Evolutionary conservation across 1,139 yeast genomes (phyloP).

Genomic region (Wickerhamomyces sp.): DNA sequence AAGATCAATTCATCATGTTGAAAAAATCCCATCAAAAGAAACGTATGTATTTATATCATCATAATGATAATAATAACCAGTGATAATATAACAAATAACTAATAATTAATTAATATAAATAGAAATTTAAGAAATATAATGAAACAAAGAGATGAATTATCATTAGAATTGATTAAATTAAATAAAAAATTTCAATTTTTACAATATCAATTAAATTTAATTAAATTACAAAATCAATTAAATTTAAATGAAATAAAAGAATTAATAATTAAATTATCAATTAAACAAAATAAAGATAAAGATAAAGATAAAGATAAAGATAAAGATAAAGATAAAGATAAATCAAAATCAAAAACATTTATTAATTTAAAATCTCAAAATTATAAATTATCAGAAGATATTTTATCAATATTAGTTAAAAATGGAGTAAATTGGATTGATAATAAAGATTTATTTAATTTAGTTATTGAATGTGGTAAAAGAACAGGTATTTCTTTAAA

Average conservation of each 20-base stretch:
- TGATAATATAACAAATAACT: neutral
- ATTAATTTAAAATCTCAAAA: too few species aligned
- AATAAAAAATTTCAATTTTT: constrained; percentile 1
- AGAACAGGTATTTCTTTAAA: neutral
- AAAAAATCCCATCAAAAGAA: constrained; percentile 18
- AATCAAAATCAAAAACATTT: neutral
- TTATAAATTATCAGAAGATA: constrained; percentile 27
- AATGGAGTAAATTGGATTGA: constrained; percentile 22
- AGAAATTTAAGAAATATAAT: constrained; percentile 2
- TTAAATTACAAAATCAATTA: neutral
- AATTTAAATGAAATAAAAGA: constrained; percentile 5
- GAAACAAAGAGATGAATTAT: constrained; percentile 14
- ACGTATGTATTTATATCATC: too few species aligned
- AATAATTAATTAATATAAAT: neutral
- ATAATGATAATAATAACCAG: too few species aligned
- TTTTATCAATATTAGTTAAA: constrained; percentile 25
- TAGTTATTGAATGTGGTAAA: constrained; percentile 27
- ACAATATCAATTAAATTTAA: neutral
- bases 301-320: neutral
- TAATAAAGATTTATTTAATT: constrained; percentile 25
- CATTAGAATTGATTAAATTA: constrained; percentile 8
- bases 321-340: neutral
- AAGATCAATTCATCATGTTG: constrained; percentile 24
- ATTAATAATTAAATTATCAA: too few species aligned
- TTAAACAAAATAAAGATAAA: too few species aligned